Evolutionary conservation across 2,329 filamentous ascomycete species (phyloP).

Genomic region (Monosporascus sp.): DNA sequence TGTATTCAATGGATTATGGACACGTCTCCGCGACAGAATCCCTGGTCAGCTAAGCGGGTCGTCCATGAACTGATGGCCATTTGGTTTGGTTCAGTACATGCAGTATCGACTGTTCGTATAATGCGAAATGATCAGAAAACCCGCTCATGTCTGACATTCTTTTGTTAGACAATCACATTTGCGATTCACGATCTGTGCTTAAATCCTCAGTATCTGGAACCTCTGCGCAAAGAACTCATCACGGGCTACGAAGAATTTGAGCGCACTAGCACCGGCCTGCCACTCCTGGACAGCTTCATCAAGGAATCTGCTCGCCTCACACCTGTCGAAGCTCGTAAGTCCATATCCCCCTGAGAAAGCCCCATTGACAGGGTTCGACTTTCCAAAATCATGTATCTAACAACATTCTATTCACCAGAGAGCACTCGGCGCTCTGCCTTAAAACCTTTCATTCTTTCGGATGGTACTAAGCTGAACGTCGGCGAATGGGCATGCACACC

Average conservation of each 20-base stretch:
- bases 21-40: slow-evolving; percentile 15
- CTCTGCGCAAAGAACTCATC: too few species aligned
- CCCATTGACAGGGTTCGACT: too few species aligned
- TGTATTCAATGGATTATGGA: slow-evolving; percentile 31
- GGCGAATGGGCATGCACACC: slow-evolving; percentile 11
- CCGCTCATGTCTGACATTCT: not conserved
- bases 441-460: slow-evolving; percentile 3
- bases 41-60: slow-evolving; percentile 21
- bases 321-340: too few species aligned
- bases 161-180: slow-evolving; percentile 12
- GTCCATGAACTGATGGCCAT: slow-evolving; percentile 28
- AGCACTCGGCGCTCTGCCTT: slow-evolving; percentile 5
- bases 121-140: too few species aligned
- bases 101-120: slow-evolving; percentile 19
- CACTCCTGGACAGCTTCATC: too few species aligned
- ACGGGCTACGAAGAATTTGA: too few species aligned
- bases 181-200: slow-evolving; percentile 15
- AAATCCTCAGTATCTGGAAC: too few species aligned
- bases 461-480: slow-evolving; percentile 4
- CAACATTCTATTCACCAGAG: too few species aligned
- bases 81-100: slow-evolving; percentile 30
- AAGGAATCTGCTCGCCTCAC: too few species aligned
- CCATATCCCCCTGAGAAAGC: too few species aligned
- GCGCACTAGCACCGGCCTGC: too few species aligned
- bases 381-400: too few species aligned